Conservation (phyloP, 148 eudicot genomes). For the Vaccinium darrowii region DNA sequence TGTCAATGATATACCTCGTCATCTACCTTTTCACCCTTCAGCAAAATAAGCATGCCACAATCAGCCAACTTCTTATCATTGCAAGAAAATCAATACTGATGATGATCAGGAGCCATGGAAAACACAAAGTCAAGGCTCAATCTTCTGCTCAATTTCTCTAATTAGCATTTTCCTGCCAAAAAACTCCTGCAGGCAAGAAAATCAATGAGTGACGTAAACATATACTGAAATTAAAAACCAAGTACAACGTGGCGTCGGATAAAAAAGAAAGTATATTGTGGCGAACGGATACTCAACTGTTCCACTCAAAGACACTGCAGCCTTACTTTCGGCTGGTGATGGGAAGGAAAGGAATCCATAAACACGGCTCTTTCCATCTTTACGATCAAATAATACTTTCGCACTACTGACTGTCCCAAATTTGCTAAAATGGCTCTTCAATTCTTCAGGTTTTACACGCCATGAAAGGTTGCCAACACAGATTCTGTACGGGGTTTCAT, state of each 20-base stretch:
- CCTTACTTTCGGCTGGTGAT: slow-evolving; percentile 20
- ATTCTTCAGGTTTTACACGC: slow-evolving; percentile 24
- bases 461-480: slow-evolving; percentile 30
- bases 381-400: slow-evolving; percentile 19
- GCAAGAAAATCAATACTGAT: not conserved
- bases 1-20: not conserved
- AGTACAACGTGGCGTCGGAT: not conserved
- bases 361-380: slow-evolving; percentile 23
- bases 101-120: not conserved
- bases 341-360: slow-evolving; percentile 30
- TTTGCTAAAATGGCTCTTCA: slow-evolving; percentile 26
- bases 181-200: slow-evolving; percentile 18
- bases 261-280: not conserved
- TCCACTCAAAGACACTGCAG: slow-evolving; percentile 24
- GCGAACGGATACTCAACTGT: slow-evolving; percentile 18
- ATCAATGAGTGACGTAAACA: not conserved
- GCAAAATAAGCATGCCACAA: not conserved
- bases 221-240: not conserved
- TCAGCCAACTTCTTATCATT: not conserved
- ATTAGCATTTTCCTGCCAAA: slow-evolving; percentile 20
- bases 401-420: slow-evolving; percentile 28
- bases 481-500: slow-evolving; percentile 23
- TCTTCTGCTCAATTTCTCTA: slow-evolving; percentile 18
- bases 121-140: slow-evolving; percentile 9
- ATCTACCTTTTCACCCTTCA: not conserved